phyloP scores from a whole-genome alignment of 192 early-diverging fungal genomes.

The Coemansia guatemalensis region DNA sequence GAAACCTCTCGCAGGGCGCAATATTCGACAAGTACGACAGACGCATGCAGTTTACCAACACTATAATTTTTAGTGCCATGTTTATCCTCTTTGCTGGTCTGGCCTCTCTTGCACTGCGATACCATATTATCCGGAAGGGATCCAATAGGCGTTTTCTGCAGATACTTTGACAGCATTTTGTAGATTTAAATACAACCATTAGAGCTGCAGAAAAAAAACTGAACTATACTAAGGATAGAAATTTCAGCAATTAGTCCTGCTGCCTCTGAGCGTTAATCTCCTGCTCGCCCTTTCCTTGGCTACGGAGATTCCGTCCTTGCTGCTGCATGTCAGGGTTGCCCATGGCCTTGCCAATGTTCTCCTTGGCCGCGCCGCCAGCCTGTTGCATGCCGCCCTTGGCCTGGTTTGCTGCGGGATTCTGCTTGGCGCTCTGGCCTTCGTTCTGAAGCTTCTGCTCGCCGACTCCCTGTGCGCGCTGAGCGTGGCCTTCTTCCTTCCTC shows the following conservation, averaged over 20 bases:
- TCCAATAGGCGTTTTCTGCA: slow-evolving; percentile 12
- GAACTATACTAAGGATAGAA: too few relatives aligned
- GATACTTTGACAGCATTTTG: slow-evolving; percentile 9
- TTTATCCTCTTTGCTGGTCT: slow-evolving; percentile 41
- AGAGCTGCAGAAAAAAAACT: too few relatives aligned
- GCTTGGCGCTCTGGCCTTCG: neutral
- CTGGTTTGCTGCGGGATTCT: slow-evolving; percentile 3
- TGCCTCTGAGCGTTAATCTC: neutral
- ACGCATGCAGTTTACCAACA: slow-evolving; percentile 40
- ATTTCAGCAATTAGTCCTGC: neutral
- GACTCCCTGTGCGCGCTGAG: slow-evolving; percentile 16
- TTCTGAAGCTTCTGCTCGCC: slow-evolving; percentile 24
- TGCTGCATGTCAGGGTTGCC: slow-evolving; percentile 16
- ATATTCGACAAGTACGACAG: slow-evolving; percentile 49
- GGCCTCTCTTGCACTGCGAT: slow-evolving; percentile 15
- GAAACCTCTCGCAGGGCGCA: slow-evolving; percentile 40
- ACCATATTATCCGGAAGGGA: slow-evolving; percentile 14
- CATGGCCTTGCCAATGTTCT: slow-evolving; percentile 20
- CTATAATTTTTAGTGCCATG: slow-evolving; percentile 43
- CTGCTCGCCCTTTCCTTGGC: slow-evolving; percentile 13
- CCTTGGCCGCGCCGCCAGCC: slow-evolving; percentile 19
- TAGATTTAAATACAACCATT: slow-evolving; percentile 1
- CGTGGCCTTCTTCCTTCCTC: slow-evolving; percentile 5
- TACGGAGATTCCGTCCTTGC: slow-evolving; percentile 17
- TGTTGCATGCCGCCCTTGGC: slow-evolving; percentile 5